Base-by-base conservation (phyloP, 306 rosid species). In the Quercus engelmannii region DNA sequence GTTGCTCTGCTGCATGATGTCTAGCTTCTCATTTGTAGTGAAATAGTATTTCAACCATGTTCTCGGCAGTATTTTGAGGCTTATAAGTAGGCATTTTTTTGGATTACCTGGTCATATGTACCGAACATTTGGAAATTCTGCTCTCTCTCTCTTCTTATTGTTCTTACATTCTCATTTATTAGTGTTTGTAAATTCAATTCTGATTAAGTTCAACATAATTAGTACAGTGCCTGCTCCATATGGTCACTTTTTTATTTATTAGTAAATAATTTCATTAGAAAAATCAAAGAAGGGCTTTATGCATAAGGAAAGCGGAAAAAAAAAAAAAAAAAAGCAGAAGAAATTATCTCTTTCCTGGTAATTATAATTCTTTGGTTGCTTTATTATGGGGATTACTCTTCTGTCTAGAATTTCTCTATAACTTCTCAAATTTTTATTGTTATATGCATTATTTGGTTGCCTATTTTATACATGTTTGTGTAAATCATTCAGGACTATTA, bases 401-500 rank as follows among this genome's bases (percentile, higher is more conserved):
- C 77, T 80, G 54, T 73, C 31, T 31, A 19, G 57, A 54, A 73
- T 46, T 52, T 57, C 17, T 55, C 26, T 25, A 52, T 68, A 68
- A 28, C 21, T 5, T 20, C 38, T 62, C 6, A 55, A 67, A 57
- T 74, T 75, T 59, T 38, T 74, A 55, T 17, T 76, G 78, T 5
- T 55, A 71, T 76, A 30, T 80, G 71, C 73, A 57, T 78, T 59
- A 54, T 74, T 76, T 56, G 59, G 55, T 61, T 68, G 65, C 62
- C 59, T 61, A 26, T 62, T 71, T 71, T 57, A 56, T 71, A 46
- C 61, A 20, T 67, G 71, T 57, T 71, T 54, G 46, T 78, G 73
- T 75, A 68, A 74, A 69, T 54, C 77, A 14, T 81, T 59, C 89
- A 93, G 99, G 99, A 95, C 81, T 95, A 95, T 85, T 93, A 86